Evolutionary conservation across 345 rosid genomes (phyloP).

Genomic region (Salix suchowensis): DNA sequence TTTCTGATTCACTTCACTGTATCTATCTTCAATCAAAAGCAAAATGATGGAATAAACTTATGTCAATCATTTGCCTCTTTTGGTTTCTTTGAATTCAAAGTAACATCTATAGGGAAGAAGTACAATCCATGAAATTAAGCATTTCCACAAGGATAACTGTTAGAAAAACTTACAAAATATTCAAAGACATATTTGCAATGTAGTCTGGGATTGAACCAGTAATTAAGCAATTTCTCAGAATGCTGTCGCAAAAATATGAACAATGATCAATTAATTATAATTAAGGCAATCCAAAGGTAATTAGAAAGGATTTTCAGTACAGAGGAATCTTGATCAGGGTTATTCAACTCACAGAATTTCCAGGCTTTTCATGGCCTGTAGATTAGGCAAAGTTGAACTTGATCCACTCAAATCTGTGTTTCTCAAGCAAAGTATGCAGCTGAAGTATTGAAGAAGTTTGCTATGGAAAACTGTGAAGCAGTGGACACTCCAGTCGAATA

Average conservation of each 20-base stretch:
- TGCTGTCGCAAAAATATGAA: conserved; percentile 28
- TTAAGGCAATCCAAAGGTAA: not conserved
- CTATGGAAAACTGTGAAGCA: too few species aligned
- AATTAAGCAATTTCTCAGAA: conserved; percentile 57
- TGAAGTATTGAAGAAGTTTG: too few species aligned
- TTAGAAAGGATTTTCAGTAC: not conserved
- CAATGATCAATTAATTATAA: not conserved
- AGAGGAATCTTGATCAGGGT: too few species aligned
- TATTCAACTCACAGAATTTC: conserved; percentile 40
- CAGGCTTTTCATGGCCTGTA: conserved; percentile 23
- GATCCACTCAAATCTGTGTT: conserved; percentile 37
- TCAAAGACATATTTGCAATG: conserved; percentile 37
- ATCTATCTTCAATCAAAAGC: too few species aligned
- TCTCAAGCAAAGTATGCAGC: too few species aligned
- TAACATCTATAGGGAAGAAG: not conserved
- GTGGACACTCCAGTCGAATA: too few species aligned
- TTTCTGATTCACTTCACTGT: too few species aligned
- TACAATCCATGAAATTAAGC: not conserved
- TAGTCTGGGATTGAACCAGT: conserved; percentile 43
- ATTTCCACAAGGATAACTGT: not conserved
- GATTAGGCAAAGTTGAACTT: conserved; percentile 46
- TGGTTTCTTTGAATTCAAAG: too few species aligned
- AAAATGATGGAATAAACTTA: too few species aligned
- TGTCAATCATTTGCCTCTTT: too few species aligned
- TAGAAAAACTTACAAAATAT: conserved; percentile 49